A percentile compares a stretch with the other conserved stretches of the same genome.
These are phyloP conservation scores for Helianthus tuberosus DNA, from an alignment of 129 eudicot genomes.

Conservation along the genomic window DNA sequence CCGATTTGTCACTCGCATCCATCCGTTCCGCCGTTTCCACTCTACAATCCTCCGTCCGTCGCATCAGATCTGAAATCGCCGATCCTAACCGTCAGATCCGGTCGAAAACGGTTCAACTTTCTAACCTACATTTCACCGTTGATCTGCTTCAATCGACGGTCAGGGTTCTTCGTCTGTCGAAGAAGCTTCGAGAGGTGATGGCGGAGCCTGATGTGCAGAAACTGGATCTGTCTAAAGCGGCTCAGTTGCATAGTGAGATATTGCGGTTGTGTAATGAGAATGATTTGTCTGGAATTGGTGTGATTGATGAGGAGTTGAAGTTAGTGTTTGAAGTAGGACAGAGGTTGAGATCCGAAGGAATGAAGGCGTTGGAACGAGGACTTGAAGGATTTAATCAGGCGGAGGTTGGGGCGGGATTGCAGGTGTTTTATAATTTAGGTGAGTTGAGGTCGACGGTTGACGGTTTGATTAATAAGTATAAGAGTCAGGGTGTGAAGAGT, in stretches of 20 bases:
- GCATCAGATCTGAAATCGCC: constrained; percentile 70
- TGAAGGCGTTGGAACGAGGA: constrained; percentile 82
- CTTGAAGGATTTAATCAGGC: constrained; percentile 87
- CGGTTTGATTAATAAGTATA: constrained; percentile 70
- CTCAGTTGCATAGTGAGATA: constrained; percentile 72
- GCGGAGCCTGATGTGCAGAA: constrained; percentile 30
- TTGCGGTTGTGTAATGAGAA: constrained; percentile 50
- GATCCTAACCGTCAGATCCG: constrained; percentile 66
- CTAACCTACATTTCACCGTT: constrained; percentile 55
- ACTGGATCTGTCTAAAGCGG: constrained; percentile 74
- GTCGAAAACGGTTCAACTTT: constrained; percentile 60
- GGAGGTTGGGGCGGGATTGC: constrained; percentile 88
- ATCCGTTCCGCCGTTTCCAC: constrained; percentile 60
- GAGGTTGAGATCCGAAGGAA: constrained; percentile 62
- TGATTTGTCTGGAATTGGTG: constrained; percentile 56
- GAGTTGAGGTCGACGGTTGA: constrained; percentile 79
- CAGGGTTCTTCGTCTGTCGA: constrained; percentile 55
- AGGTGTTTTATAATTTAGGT: constrained; percentile 91
- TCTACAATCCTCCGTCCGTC: constrained; percentile 68
- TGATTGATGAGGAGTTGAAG: constrained; percentile 69
- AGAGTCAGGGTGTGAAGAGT: constrained; percentile 64
- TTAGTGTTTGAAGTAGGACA: constrained; percentile 68
- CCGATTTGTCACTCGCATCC: constrained; percentile 67
- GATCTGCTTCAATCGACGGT: constrained; percentile 53
- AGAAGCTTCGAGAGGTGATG: constrained; percentile 60